Base-by-base conservation (phyloP, 169 alveolate species). In the Ichthyophthirius multifiliis region DNA sequence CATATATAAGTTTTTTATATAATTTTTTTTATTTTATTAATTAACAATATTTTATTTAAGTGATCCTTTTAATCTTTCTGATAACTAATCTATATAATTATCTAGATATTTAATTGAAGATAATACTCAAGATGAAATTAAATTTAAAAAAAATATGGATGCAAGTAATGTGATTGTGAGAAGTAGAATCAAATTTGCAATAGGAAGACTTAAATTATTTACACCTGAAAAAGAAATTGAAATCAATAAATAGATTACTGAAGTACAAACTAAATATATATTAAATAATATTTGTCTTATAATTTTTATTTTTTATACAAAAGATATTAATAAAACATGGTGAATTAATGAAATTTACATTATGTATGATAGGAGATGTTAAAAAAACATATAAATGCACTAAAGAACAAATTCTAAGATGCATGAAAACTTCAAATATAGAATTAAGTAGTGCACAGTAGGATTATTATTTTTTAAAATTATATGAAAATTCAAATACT, bases 61-160 rank as follows among this genome's bases (percentile, higher is more conserved):
- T 15, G 71, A 55, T 13, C 71, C 71, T 3, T 55, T 55, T 27
- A 16, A 20, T 27, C 13, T 55, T 10, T 13, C 10, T 18, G 41
- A 16, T 15, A 55, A 55, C 23, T 34, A 55, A 27, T 34, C 71
- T 55, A 39, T 27, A 27, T 27, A 55, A 13, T 27, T 55, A 55
- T n/a, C 41, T 55, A 34, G 71, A 13, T 55, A 55, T 55, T 55
- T 55, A n/a, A 55, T 55, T 1, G 71, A 55, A 55, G 71, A 55
- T 23, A 55, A 55, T 6, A 2, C 12, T 10, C 43, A 55, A 55
- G 71, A 55, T 27, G 10, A 27, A 27, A 55, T 55, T 55, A 34
- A 55, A 7, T 55, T 20, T 27, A 55, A 23, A 55, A 55, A 55
- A 7, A 16, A 16, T 27, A 55, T 55, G 71, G 71, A 55, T 27